phyloP scores from a whole-genome alignment of 140 eudicot species.

The Senecio squalidus region DNA sequence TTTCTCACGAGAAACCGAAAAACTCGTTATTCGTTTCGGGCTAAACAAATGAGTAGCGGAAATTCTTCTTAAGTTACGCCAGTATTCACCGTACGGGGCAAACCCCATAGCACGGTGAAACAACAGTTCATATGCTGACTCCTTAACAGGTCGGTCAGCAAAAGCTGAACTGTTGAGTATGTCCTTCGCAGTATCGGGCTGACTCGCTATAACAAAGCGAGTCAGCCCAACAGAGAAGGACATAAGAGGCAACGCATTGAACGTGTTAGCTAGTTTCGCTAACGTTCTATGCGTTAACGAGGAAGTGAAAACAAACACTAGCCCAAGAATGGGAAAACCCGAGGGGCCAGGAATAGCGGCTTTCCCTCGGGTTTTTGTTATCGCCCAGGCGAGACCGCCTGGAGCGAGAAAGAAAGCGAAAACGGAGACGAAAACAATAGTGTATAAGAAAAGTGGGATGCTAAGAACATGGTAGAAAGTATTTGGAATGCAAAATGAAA shows the following conservation, averaged over 20 bases:
- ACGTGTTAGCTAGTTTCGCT: constrained; percentile 24
- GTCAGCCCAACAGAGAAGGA: constrained; percentile 87
- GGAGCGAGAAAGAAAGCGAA: constrained; percentile 58
- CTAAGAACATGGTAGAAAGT: background rate
- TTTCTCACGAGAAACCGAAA: constrained; percentile 38
- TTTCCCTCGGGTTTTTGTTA: constrained; percentile 36
- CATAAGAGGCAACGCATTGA: constrained; percentile 50
- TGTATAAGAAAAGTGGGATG: constrained; percentile 19
- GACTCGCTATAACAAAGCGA: constrained; percentile 62
- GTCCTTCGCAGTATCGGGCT: constrained; percentile 76
- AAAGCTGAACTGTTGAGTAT: constrained; percentile 61
- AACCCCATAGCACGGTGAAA: constrained; percentile 94
- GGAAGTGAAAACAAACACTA: constrained; percentile 44
- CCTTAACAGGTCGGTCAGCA: constrained; percentile 88
- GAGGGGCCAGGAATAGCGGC: constrained; percentile 78
- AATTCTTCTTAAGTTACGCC: constrained; percentile 78
- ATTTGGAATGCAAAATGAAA: constrained; percentile 8
- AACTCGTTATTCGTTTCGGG: constrained; percentile 42
- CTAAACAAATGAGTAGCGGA: constrained; percentile 73
- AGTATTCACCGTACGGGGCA: constrained; percentile 90
- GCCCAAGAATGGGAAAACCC: constrained; percentile 64
- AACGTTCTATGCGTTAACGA: constrained; percentile 50
- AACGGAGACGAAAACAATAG: constrained; percentile 27
- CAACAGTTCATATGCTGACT: constrained; percentile 77
- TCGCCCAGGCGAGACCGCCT: constrained; percentile 89